Base-by-base conservation (phyloP, 179 eudicot species). In the Dionaea muscipula region DNA sequence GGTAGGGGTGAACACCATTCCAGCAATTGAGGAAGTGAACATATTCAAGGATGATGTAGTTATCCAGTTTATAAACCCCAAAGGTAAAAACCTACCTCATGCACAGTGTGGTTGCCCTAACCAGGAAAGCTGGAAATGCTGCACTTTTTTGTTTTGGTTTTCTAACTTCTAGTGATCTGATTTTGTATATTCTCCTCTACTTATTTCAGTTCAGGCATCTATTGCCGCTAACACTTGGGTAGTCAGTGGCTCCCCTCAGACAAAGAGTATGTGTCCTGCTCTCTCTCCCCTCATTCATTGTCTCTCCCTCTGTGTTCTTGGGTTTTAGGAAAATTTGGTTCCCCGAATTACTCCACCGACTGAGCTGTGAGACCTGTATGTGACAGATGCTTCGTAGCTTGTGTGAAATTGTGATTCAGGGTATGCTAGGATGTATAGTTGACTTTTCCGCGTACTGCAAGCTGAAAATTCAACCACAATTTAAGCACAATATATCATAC, bases 221-320 rank as follows among this genome's bases (percentile, higher is more conserved):
- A 79, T 89, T 74, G 78, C 79, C 5, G 97, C 95, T 39, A 89
- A 89, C 73, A 89, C 97, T 19, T 86, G 97, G 97, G 97, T 89
- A 52, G 97, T 89, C 35, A 89, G 97, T 66, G 97, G 97, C 26
- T 46, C 83, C 59, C 93, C 97, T 21, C 94, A 89, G 73, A 83
- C 80, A 59, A 86, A 89, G 94, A 89, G 97, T 89, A 79, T 40
- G 68, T 8, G 51, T 23, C 51, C 57, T 55, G 27, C n/a, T 39
- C 15, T 33, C 16, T 20, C 43, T 31, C 1, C 1, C 17, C 16
- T 15, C 20, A 14, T 43, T 5, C 19, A 11, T 3, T 5, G 13
- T 35, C 7, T 1, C 8, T 9, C 9, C 10, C 5, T 56, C 14
- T 25, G 25, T 18, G 9, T 43, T 43, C n/a, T 6, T 18, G 8